Conservation (phyloP, 2,329 filamentous ascomycete genomes). For the Atkinsonella hypoxylon region DNA sequence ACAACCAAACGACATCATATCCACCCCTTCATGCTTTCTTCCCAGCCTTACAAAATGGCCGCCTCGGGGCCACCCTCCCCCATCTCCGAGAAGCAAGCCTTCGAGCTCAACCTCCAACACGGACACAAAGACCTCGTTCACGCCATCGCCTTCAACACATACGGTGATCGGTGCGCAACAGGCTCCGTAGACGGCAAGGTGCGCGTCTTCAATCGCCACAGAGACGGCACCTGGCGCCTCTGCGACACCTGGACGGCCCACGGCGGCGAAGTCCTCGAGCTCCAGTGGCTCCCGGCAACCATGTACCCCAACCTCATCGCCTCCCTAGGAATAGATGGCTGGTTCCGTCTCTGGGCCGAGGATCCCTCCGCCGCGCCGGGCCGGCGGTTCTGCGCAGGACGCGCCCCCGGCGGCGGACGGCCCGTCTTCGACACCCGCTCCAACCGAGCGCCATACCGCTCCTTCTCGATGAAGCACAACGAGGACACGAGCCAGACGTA, state of each 20-base stretch:
- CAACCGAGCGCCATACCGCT: constrained; percentile 55
- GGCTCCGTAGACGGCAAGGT: constrained; percentile 88
- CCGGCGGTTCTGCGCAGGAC: constrained; percentile 63
- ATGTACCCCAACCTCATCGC: constrained; percentile 77
- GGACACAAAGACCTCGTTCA: constrained; percentile 72
- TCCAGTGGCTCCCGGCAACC: constrained; percentile 87
- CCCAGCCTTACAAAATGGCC: no score
- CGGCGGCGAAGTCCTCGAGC: constrained; percentile 81
- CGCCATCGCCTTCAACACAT: constrained; percentile 80
- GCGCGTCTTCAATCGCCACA: constrained; percentile 78
- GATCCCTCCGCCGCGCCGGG: constrained; percentile 71
- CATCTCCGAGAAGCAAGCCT: constrained; percentile 33
- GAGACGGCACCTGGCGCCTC: constrained; percentile 64
- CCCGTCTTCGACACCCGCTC: constrained; percentile 45
- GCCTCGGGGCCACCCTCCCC: constrained; percentile 22
- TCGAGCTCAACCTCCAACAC: constrained; percentile 54
- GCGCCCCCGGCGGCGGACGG: constrained; percentile 30
- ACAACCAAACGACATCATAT: no score
- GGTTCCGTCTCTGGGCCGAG: constrained; percentile 87
- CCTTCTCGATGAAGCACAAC: constrained; percentile 74
- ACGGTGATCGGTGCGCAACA: constrained; percentile 83
- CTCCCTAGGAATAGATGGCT: constrained; percentile 80
- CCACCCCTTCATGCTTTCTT: no score
- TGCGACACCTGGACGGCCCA: constrained; percentile 86
- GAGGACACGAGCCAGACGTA: constrained; percentile 72